phyloP scores from a whole-genome alignment of 257 asterid genomes.

The Nemophila menziesii region DNA sequence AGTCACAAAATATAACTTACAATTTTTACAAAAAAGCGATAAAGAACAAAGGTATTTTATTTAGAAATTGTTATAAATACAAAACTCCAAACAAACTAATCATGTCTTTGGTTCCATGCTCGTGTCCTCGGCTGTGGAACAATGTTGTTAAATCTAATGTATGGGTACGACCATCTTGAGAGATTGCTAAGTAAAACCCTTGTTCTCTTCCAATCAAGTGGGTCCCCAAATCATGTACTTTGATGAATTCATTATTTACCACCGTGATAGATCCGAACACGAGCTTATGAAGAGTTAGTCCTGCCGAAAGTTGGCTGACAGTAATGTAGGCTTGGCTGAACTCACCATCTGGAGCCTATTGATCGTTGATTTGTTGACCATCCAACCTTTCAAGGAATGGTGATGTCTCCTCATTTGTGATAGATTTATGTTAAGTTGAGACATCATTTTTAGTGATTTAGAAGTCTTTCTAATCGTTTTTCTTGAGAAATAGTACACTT shows the following conservation, averaged over 20 bases:
- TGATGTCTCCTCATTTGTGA: no score
- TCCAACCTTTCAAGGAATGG: conserved; percentile 79
- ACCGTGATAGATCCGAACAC: conserved; percentile 85
- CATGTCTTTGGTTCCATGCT: conserved; percentile 36
- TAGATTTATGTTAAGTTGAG: no score
- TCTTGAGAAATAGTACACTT: no score
- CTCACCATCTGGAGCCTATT: conserved; percentile 18
- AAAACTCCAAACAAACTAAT: conserved; percentile 80
- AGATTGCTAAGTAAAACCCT: conserved; percentile 74
- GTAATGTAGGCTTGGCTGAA: conserved; percentile 64
- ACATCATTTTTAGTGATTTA: no score
- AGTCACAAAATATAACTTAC: no score
- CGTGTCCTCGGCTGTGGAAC: conserved; percentile 40
- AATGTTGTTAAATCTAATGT: conserved; percentile 57
- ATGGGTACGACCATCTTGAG: conserved; percentile 77
- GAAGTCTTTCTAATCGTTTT: no score
- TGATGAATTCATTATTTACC: conserved; percentile 67
- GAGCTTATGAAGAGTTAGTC: conserved; percentile 67
- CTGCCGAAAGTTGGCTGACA: conserved; percentile 64
- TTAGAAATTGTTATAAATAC: no score
- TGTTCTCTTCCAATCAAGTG: conserved; percentile 60
- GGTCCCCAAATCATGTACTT: conserved; percentile 65
- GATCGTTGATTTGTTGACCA: conserved; percentile 43
- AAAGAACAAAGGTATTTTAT: no score
- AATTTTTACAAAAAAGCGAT: no score